Base-by-base conservation (phyloP, 1,284 basidiomycete species). In the Naganishia albida region DNA sequence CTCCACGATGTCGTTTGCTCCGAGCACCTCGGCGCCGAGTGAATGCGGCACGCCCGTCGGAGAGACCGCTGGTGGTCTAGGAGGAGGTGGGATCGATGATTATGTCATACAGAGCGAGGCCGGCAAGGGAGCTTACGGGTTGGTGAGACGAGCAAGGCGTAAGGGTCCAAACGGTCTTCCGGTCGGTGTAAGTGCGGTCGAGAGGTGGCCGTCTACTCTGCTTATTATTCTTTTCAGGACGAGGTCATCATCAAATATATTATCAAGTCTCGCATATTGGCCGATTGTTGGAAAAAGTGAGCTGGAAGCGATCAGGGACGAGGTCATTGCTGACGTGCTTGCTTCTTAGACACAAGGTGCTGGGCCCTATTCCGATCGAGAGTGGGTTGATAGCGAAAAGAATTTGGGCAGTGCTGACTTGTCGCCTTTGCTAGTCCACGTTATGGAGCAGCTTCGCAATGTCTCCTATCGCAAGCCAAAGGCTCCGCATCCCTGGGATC, bases 341-440 rank as follows among this genome's bases (percentile, higher is more conserved):
- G 34, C 39, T 25, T 43, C 10, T n/a, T 62, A 77, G 80, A 74
- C 96, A 99, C 77, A 90, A 91, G 46, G 86, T 89, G 67, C 86
- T 92, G 73, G 96, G 96, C 44, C 96, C 95, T 1, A 97, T 99
- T 71, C 95, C 96, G 7, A 94, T 98, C 79, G 96, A 99, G 81
- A 96, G 77, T 78, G 66, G 72, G 77, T 70, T 23, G 7, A 1
- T 15, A 6, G 6, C 3, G 10, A n/a, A 7, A 52, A 26, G 23
- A 18, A 13, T 7, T 8, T 7, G 26, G 16, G 16, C 3, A 12
- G 4, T 4, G 3, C 66, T 67, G 26, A 67, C 25, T 12, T 18
- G 0, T 28, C 15, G 7, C n/a, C 34, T 16, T 38, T 43, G 42
- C 15, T 62, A 78, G 75, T 99, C 46, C 96, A 96, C 77, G 95